A percentile compares a stretch with the other conserved stretches of the same genome.
phyloP scores from a whole-genome alignment of 108 stramenopile genomes.

The Cyclotella distinguenda region DNA sequence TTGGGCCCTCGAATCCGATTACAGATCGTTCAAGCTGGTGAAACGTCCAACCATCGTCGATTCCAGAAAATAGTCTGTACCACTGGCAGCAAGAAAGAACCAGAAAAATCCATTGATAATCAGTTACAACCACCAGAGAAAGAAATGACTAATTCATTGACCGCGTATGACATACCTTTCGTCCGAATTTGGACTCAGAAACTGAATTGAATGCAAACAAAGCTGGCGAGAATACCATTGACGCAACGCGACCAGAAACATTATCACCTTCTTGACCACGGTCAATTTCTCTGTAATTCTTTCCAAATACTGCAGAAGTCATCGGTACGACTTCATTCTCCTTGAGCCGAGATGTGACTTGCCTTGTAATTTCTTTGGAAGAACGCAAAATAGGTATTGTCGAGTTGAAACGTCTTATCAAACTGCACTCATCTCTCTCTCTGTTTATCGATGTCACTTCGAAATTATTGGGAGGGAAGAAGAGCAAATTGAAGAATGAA shows the following conservation, averaged over 20 bases:
- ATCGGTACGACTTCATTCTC: slow-evolving; percentile 19
- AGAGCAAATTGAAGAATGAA: slow-evolving; percentile 21
- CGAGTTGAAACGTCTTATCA: not conserved
- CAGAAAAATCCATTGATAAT: not conserved
- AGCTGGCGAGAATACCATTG: slow-evolving; percentile 21
- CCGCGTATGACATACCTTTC: slow-evolving; percentile 4
- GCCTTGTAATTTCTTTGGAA: slow-evolving; percentile 21
- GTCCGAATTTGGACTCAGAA: slow-evolving; percentile 38
- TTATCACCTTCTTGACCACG: not conserved
- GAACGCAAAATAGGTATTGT: slow-evolving; percentile 25
- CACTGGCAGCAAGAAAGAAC: slow-evolving; percentile 26
- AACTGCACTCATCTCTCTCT: not conserved
- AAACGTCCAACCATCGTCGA: slow-evolving; percentile 78
- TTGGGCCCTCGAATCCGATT: slow-evolving; percentile 62
- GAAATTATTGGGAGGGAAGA: slow-evolving; percentile 27
- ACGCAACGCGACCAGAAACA: not conserved
- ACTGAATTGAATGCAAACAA: slow-evolving; percentile 36
- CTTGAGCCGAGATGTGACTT: slow-evolving; percentile 5
- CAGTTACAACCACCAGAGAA: not conserved
- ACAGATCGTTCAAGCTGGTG: slow-evolving; percentile 74
- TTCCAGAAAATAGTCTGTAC: slow-evolving; percentile 75
- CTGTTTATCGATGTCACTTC: not conserved
- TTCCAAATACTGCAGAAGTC: slow-evolving; percentile 32
- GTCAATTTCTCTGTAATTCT: slow-evolving; percentile 6
- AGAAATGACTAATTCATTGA: not conserved